A percentile compares a stretch with the other conserved stretches of the same genome.
Conservation (phyloP, 2,329 filamentous ascomycete genomes). For the Ophiostoma triangulosporum region DNA sequence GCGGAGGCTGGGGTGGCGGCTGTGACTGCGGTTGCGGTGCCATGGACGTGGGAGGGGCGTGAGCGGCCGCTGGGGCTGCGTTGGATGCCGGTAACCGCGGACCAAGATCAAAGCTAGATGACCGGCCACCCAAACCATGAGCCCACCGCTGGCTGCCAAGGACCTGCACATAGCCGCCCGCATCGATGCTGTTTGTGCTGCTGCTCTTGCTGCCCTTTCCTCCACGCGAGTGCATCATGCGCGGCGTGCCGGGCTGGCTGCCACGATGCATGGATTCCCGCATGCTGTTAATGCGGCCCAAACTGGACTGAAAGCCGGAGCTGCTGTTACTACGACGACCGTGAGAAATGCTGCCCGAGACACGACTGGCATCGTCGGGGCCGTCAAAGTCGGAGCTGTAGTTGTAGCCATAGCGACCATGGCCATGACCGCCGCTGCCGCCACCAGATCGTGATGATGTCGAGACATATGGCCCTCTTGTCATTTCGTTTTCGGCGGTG, state of each 20-base stretch:
- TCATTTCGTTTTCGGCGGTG: constrained; percentile 16
- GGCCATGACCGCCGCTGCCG: constrained; percentile 9
- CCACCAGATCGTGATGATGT: constrained; percentile 3
- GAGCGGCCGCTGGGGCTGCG: background rate
- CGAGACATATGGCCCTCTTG: constrained; percentile 3
- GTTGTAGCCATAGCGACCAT: constrained; percentile 28
- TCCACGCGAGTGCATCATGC: constrained; percentile 38
- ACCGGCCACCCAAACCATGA: constrained; percentile 38
- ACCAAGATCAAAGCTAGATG: constrained; percentile 63
- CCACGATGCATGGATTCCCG: constrained; percentile 30
- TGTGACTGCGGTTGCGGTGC: background rate
- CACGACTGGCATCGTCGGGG: constrained; percentile 23
- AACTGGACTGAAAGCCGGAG: constrained; percentile 51
- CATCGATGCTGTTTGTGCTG: constrained; percentile 53
- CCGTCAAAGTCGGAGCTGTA: constrained; percentile 48
- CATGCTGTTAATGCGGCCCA: constrained; percentile 50
- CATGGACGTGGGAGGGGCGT: constrained; percentile 5
- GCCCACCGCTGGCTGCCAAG: constrained; percentile 45
- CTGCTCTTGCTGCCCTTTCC: constrained; percentile 58
- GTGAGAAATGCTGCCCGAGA: constrained; percentile 39
- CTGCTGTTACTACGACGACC: constrained; percentile 69
- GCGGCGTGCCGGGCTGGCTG: constrained; percentile 26
- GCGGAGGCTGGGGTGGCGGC: background rate
- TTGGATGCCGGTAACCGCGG: constrained; percentile 23
- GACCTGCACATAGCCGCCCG: constrained; percentile 46